Evolutionary conservation across 2,329 filamentous ascomycete genomes (phyloP).

Genomic region (Ophiostoma quercus): DNA sequence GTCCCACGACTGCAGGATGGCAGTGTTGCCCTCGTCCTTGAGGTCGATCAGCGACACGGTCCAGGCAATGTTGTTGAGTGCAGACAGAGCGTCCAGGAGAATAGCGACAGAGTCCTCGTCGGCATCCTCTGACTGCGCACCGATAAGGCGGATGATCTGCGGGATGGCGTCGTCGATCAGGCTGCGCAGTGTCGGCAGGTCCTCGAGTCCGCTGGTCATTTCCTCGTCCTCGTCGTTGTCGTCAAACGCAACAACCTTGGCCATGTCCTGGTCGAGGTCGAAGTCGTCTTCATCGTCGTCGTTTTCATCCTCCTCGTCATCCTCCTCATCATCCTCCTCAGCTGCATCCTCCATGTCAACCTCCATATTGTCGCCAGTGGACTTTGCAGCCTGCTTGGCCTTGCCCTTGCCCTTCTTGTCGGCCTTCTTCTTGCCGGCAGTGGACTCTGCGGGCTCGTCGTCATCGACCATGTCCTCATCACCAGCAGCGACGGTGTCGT

Average conservation of each 20-base stretch:
- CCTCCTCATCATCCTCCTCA: conserved; percentile 8
- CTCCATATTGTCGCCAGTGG: conserved; percentile 34
- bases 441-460: conserved; percentile 33
- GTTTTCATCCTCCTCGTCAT: conserved; percentile 33
- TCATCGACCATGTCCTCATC: conserved; percentile 40
- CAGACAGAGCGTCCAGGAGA: conserved; percentile 51
- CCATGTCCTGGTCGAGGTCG: conserved; percentile 51
- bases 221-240: conserved; percentile 39
- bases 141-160: conserved; percentile 45
- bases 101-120: conserved; percentile 36
- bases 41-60: conserved; percentile 59
- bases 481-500: conserved; percentile 54
- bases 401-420: conserved; percentile 30
- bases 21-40: conserved; percentile 47
- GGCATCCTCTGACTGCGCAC: conserved; percentile 33
- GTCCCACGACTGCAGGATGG: conserved; percentile 51
- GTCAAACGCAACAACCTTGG: conserved; percentile 52
- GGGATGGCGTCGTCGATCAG: conserved; percentile 44
- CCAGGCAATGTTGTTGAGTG: conserved; percentile 64
- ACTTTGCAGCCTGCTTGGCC: neutral
- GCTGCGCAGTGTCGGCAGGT: conserved; percentile 50
- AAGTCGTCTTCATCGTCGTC: conserved; percentile 22
- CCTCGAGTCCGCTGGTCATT: conserved; percentile 44
- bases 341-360: conserved; percentile 37
- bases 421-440: conserved; percentile 32